Evolutionary conservation across 2,329 filamentous ascomycete genomes (phyloP), one percentile per base, ranked within the genome.

Genomic region (Fusarium temperatum): DNA sequence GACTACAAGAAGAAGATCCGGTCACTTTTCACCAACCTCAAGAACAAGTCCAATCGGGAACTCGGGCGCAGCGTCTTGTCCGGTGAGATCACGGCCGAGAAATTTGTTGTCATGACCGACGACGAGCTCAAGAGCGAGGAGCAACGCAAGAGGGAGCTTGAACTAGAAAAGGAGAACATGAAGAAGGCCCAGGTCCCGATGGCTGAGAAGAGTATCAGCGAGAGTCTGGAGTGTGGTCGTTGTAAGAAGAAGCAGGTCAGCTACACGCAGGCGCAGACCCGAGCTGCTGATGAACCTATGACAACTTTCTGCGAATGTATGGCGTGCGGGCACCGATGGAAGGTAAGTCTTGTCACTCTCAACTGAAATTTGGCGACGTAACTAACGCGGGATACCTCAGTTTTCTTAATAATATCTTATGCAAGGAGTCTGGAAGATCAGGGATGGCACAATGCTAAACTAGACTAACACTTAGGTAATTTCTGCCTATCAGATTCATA

Each of bases 231-330:
- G 84, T 99, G 96, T 85, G 90, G 94, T 80, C 95, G 95, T 83
- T 99, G 96, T 85, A 93, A 93, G 78, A 89, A 97, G 88, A 95
- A 93, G 87, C 95, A 94, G 87, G 96, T 98, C 80, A 95, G 93
- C 83, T 99, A 99, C 84, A 94, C 91, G 55, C 96, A 99, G 85
- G 96, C 96, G 9, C 96, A 99, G 87, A 99, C 96, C 22, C 89
- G 96, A 74, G 93, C 91, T 85, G 96, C 96, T 75, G 96, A 99
- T 89, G 96, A 98, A 85, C 96, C 96, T 75, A 93, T 93, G 91
- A 93, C 91, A 70, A 93, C 91, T 41, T 93, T 93, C 82, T 93
- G 91, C 84, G 90, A 92, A 81, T 93, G 91, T 80, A 90, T 89
- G 80, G 86, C 89, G 73, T 93, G 91, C 79, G 91, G 91, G 54